Conservation (phyloP, 768 basidiomycete species). For the Rubroboletus satanas region DNA sequence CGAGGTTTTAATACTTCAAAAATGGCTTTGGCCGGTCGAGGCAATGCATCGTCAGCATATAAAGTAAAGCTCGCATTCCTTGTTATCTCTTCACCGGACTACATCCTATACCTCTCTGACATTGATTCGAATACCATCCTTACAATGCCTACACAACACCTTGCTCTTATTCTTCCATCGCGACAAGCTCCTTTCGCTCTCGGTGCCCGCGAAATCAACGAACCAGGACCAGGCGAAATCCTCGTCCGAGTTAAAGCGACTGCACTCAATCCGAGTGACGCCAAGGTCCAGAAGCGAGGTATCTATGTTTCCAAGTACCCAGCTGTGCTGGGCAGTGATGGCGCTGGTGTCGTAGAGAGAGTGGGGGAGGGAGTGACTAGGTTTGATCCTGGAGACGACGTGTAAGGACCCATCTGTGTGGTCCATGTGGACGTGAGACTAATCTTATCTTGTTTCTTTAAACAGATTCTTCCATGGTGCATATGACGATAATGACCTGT, state of each 20-base stretch:
- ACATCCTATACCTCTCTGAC: constrained; percentile 13
- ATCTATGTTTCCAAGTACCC: constrained; percentile 41
- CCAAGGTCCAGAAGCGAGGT: constrained; percentile 44
- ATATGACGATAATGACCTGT: constrained; percentile 35
- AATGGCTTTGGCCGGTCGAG: constrained; percentile 24
- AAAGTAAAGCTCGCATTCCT: constrained; percentile 20
- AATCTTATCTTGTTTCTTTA: constrained; percentile 21
- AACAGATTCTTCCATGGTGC: constrained; percentile 40
- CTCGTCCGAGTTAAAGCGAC: constrained; percentile 46
- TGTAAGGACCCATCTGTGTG: constrained; percentile 35
- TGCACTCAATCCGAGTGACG: constrained; percentile 52
- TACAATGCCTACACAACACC: constrained; percentile 26
- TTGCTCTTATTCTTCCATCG: constrained; percentile 30
- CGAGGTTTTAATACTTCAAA: constrained; percentile 31
- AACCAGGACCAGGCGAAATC: constrained; percentile 45
- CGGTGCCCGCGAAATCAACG: constrained; percentile 33
- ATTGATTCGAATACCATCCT: not conserved
- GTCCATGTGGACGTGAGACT: constrained; percentile 12
- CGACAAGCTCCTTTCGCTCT: constrained; percentile 37
- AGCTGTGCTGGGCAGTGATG: constrained; percentile 45
- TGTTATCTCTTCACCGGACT: constrained; percentile 20
- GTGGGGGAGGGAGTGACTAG: constrained; percentile 50
- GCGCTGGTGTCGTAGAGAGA: constrained; percentile 48
- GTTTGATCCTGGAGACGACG: constrained; percentile 50
- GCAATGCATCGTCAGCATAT: constrained; percentile 31